These are phyloP conservation scores for Fagus crenata DNA, from an alignment of 306 rosid genomes.

Conservation along the genomic window DNA sequence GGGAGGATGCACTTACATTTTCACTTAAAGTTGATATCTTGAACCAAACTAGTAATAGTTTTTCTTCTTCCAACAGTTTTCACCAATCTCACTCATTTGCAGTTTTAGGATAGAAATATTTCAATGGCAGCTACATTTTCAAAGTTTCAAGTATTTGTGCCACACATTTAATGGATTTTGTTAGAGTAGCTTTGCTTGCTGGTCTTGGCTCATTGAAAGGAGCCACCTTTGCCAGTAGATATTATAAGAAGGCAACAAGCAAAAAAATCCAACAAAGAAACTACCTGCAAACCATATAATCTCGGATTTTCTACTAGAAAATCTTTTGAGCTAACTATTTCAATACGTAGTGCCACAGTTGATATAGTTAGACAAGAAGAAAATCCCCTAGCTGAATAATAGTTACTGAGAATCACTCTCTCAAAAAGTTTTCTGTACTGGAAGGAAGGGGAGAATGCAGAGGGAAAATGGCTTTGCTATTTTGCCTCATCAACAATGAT, in stretches of 20 bases:
- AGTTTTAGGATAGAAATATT: no score
- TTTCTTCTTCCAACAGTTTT: no score
- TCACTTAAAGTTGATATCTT: no score
- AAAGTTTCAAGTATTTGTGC: no score
- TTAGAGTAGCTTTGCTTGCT: not conserved
- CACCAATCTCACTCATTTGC: no score
- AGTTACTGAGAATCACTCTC: constrained; percentile 6
- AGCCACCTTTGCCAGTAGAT: not conserved
- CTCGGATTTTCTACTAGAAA: no score
- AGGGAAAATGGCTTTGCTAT: constrained; percentile 49
- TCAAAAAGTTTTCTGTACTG: constrained; percentile 24
- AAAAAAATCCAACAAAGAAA: no score
- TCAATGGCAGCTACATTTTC: no score
- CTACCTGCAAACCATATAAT: not conserved
- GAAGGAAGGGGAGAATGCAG: constrained; percentile 44
- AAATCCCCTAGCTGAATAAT: constrained; percentile 5
- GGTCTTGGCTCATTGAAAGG: not conserved
- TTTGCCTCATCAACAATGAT: constrained; percentile 44
- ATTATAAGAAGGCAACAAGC: not conserved
- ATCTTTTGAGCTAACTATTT: not conserved
- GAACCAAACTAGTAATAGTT: no score
- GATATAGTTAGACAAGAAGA: constrained; percentile 1
- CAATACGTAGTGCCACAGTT: not conserved
- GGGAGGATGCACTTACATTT: no score
- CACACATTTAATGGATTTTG: no score